Base-by-base conservation (phyloP, 179 eudicot species). In the Corrigiola litoralis region DNA sequence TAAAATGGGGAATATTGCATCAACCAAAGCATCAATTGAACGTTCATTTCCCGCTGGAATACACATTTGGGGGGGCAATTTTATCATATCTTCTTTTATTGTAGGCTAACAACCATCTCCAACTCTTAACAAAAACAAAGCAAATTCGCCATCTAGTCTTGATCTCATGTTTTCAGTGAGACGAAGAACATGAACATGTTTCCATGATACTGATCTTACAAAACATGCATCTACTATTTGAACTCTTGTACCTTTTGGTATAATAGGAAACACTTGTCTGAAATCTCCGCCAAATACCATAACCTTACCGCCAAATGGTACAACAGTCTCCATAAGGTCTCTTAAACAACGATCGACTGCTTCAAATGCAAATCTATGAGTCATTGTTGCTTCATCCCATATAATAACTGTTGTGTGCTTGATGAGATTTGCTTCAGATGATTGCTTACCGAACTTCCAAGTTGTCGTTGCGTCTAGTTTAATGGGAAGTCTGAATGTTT, bases 371-470 rank as follows among this genome's bases (percentile, higher is more conserved):
- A 25, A 50, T 42, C 51, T 28, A 41, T 60, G 65, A 25, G 50
- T 60, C 65, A 41, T 59, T 10, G 47, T 59, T 14, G 49, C 64
- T 40, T 40, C 63, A 59, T 59, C 59, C 59, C 52, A 61, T 27
- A 60, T 41, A 6, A 60, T 34, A 14, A 44, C 65, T 13, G 14
- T 17, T 1, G 40, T 38, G 28, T 60, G 34, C 7, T 60, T 42
- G 6, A 60, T n/a, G 33, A 60, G 28, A 6, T n/a, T 12, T 1
- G 18, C 65, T 29, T 60, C 51, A 17, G 28, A 34, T 5, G 8
- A 25, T 44, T 60, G 51, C 4, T 60, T 42, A 3, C 38, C 42
- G 7, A 40, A 25, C 7, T 24, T 41, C 18, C 24, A 42, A 7
- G 32, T 27, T 27, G 54, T 29, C 6, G 53, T 44, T 6, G 66